phyloP scores from a whole-genome alignment of 257 asterid species.

The Parsonsia alboflavescens region DNA sequence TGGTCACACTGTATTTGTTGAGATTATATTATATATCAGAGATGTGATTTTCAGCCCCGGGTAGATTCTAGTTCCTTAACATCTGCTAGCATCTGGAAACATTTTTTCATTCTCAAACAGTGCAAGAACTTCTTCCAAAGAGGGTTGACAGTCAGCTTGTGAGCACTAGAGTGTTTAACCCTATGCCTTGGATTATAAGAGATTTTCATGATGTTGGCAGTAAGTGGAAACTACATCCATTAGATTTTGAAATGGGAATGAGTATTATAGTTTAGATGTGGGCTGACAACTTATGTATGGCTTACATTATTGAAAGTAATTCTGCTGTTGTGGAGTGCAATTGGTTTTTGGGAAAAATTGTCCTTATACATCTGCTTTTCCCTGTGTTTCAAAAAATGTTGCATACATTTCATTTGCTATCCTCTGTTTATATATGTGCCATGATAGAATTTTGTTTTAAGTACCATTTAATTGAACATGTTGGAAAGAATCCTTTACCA shows the following conservation, averaged over 20 bases:
- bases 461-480: background rate
- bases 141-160: background rate
- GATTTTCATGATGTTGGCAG: background rate
- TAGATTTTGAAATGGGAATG: background rate
- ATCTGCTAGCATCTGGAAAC: background rate
- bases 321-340: background rate
- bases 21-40: background rate
- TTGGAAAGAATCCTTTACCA: background rate
- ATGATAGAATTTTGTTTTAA: background rate
- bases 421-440: background rate
- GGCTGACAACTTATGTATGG: background rate
- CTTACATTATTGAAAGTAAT: background rate
- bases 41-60: background rate
- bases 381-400: too few species aligned
- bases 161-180: background rate
- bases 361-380: background rate
- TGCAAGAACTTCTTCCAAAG: background rate
- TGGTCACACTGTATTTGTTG: background rate
- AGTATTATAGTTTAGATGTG: background rate
- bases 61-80: conserved; percentile 10
- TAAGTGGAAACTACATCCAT: conserved; percentile 5
- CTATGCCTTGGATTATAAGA: background rate
- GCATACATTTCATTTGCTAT: too few species aligned
- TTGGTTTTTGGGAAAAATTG: too few species aligned
- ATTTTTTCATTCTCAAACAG: background rate